Base-by-base conservation (phyloP, 495 filamentous ascomycete species). In the Penicillium malachiteum region DNA sequence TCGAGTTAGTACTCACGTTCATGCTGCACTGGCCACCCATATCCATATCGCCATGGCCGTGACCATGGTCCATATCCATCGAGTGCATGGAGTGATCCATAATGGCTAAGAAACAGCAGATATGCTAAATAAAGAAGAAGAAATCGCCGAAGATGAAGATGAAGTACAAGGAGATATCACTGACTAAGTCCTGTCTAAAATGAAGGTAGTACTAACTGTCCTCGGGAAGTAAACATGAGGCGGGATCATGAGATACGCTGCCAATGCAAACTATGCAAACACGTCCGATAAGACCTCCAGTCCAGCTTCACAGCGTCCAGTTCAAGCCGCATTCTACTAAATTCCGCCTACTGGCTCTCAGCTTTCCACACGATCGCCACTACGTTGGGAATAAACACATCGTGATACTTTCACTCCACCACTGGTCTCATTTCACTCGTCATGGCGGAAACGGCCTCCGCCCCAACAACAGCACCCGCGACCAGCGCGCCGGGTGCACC, bases 11-110 rank as follows among this genome's bases (percentile, higher is more conserved):
- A 56, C 82, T 64, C 71, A 90, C 91, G 65, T 90, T 94, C 90
- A 96, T 97, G 68, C 74, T 90, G 81, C 91, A 95, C 71, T 79
- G 74, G 17, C 71, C 74, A 49, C 75, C 82, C 74, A 84, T 83
- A 62, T 79, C 79, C 77, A 85, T 84, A 56, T 74, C 78, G 10
- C 76, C 74, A 64, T 90, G 86, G 48, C 66, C 66, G 52, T 58
- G 61, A 51, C 69, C 67, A 57, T 83, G 75, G 47, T 74, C 77
- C 68, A 73, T 75, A 35, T 48, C 7, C 13, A 16, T 18, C 3
- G 26, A 13, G 44, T 76, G 71, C 13, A 16, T 18, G 2, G 26
- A 13, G 44, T 76, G 71, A 50, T 66, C 68, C 66, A 71, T 76
- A 16, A 47, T 58, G 43, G 44, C 17, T 6, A 48, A 1, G 5